Base-by-base conservation (phyloP, 192 early-diverging fungal genomes). In the Haplosporangium gracile region DNA sequence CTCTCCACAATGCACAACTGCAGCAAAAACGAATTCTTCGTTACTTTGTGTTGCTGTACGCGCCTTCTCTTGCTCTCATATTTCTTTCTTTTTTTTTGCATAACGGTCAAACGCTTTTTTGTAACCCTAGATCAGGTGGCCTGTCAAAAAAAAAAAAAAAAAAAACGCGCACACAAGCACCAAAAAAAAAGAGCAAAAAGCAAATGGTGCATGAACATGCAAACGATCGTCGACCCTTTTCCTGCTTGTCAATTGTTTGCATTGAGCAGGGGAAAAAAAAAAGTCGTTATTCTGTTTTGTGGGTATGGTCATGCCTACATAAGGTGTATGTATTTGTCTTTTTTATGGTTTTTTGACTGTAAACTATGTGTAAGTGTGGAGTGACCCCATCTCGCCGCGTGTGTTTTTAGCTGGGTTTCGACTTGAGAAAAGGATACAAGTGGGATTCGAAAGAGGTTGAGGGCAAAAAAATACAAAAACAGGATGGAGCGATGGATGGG, bases 161-260 rank as follows among this genome's bases (percentile, higher is more conserved):
- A 36, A 36, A 36, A 26, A 65, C 29, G 10, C 60, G 60, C 60
- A 65, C 32, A 65, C 60, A 24, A 65, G 43, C 43, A 45, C 11
- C 42, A 43, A 63, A 32, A 73, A 5, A 4, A 32, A 39, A 51
- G 18, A 49, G 11, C 7, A 49, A 49, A 51, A 51, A 51, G 20
- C 15, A 51, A 51, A 51, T 10, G 10, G 32, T 73, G 72, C 45
- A 47, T 42, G 42, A 73, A 73, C 40, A 29, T 47, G 45, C 72
- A 73, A 47, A 47, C 72, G 29, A 47, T 73, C 71, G 71, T 45
- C 72, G 13, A 26, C 72, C 45, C 20, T 49, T 49, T 49, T 72
- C 39, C 6, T 20, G 9, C 13, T 45, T 45, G 32, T 11, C 38
- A 8, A 24, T 71, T 72, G 9, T 71, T 71, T 43, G 40, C 38